Conservation (phyloP, 495 filamentous ascomycete genomes). For the Penicillium nucicola region DNA sequence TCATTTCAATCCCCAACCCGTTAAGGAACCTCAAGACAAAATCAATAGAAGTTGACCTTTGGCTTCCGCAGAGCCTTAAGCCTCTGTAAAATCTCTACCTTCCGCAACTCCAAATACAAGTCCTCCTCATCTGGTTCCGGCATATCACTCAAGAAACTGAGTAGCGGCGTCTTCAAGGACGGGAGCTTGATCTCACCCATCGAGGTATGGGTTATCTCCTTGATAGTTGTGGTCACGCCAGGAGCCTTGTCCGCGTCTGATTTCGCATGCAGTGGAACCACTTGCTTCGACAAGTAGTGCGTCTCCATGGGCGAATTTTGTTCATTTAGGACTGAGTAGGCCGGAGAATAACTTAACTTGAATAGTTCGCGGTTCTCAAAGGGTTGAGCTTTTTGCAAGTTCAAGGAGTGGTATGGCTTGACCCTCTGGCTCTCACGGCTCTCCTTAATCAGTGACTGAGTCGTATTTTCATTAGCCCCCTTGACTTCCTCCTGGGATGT, state of each 20-base stretch:
- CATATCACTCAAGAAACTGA: slow-evolving; percentile 28
- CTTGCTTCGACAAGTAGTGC: neutral
- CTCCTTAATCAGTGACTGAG: neutral
- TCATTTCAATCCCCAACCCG: neutral
- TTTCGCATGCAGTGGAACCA: neutral
- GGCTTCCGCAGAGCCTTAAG: slow-evolving; percentile 34
- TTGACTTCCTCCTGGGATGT: neutral
- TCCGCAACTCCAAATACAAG: slow-evolving; percentile 36
- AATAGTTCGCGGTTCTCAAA: too few relatives aligned
- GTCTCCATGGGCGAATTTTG: too few relatives aligned
- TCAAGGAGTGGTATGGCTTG: neutral
- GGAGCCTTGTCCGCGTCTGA: neutral
- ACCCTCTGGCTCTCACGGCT: neutral
- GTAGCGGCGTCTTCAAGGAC: slow-evolving; percentile 15
- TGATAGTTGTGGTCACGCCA: neutral
- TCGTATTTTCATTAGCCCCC: neutral
- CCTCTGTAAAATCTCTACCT: slow-evolving; percentile 40
- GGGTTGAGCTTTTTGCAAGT: neutral
- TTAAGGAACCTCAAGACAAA: neutral
- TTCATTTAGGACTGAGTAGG: too few relatives aligned
- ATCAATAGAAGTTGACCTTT: slow-evolving; percentile 21
- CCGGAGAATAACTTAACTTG: too few relatives aligned
- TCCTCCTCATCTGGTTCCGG: slow-evolving; percentile 42
- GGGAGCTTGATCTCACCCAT: slow-evolving; percentile 16
- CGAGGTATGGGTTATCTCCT: slow-evolving; percentile 6